A percentile compares a stretch with the other conserved stretches of the same genome.
phyloP scores from a whole-genome alignment of 805 yeast species.

The Starmerella apis region DNA sequence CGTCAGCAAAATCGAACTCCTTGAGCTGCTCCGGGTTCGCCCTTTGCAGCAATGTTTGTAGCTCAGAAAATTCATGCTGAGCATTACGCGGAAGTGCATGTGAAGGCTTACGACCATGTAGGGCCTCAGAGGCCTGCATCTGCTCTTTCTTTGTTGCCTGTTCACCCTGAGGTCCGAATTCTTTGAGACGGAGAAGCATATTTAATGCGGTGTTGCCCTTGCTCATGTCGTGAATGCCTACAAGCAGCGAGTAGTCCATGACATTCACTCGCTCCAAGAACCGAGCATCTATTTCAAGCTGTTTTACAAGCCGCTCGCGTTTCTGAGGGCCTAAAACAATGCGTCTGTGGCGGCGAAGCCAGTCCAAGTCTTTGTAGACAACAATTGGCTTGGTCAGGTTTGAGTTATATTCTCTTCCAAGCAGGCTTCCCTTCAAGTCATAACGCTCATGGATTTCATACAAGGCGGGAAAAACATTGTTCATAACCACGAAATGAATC shows the following conservation, averaged over 20 bases:
- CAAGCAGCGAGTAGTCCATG: slow-evolving; percentile 87
- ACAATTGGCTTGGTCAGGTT: slow-evolving; percentile 26
- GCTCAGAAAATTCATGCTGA: slow-evolving; percentile 29
- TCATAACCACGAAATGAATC: slow-evolving; percentile 92
- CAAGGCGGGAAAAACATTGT: slow-evolving; percentile 90
- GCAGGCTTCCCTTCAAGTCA: slow-evolving; percentile 87
- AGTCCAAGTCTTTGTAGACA: slow-evolving; percentile 79
- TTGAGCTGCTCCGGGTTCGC: slow-evolving; percentile 32
- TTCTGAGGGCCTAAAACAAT: slow-evolving; percentile 71
- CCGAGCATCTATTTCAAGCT: slow-evolving; percentile 63
- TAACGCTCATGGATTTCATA: slow-evolving; percentile 73
- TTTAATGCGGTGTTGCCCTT: slow-evolving; percentile 40
- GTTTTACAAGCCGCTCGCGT: slow-evolving; percentile 48
- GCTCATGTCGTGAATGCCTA: slow-evolving; percentile 75
- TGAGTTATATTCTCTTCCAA: slow-evolving; percentile 48
- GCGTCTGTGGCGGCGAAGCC: slow-evolving; percentile 56
- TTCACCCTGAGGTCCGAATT: slow-evolving; percentile 25
- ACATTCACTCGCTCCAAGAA: slow-evolving; percentile 66
- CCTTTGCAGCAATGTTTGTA: slow-evolving; percentile 29
- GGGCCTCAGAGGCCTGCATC: slow-evolving; percentile 15
- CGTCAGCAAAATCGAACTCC: slow-evolving; percentile 29
- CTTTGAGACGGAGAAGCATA: slow-evolving; percentile 20
- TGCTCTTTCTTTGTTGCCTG: slow-evolving; percentile 7
- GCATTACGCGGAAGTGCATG: slow-evolving; percentile 3
- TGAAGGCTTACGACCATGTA: background rate